Conservation (phyloP, 257 asterid species). For the Rehmannia glutinosa region DNA sequence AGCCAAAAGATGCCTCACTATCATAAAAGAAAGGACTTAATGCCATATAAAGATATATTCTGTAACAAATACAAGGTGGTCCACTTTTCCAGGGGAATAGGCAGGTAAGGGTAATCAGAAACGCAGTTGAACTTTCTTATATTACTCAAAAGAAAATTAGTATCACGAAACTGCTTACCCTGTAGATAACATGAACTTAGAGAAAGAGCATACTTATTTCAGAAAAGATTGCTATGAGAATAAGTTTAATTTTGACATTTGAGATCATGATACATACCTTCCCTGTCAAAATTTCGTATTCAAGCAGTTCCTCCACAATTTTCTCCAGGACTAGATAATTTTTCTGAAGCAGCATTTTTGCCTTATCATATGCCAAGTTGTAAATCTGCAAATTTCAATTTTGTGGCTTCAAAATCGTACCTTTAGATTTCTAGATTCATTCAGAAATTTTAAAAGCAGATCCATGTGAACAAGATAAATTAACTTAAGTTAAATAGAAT, state of each 20-base stretch:
- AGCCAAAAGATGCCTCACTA: no score
- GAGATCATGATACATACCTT: slow-evolving; percentile 49
- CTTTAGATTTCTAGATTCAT: slow-evolving; percentile 6
- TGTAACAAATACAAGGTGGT: background rate
- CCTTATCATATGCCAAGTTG: slow-evolving; percentile 78
- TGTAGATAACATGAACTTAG: background rate
- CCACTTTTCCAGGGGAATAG: no score
- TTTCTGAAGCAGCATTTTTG: slow-evolving; percentile 63
- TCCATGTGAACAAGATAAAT: background rate
- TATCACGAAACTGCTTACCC: background rate
- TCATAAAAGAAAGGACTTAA: no score
- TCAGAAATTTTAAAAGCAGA: slow-evolving; percentile 1
- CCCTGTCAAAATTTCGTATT: slow-evolving; percentile 75
- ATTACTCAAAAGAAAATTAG: slow-evolving; percentile 2
- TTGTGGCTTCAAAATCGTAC: background rate
- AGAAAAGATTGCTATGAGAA: slow-evolving; percentile 2
- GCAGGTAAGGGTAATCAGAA: background rate
- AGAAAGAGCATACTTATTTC: background rate
- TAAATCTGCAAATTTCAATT: slow-evolving; percentile 54
- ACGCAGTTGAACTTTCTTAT: background rate
- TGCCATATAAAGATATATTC: no score
- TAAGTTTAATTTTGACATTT: background rate
- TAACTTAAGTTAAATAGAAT: background rate
- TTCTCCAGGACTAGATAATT: slow-evolving; percentile 69
- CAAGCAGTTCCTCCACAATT: slow-evolving; percentile 80